These are phyloP conservation scores for Tylopilus sp. DNA, from an alignment of 768 basidiomycete species.

Conservation along the genomic window DNA sequence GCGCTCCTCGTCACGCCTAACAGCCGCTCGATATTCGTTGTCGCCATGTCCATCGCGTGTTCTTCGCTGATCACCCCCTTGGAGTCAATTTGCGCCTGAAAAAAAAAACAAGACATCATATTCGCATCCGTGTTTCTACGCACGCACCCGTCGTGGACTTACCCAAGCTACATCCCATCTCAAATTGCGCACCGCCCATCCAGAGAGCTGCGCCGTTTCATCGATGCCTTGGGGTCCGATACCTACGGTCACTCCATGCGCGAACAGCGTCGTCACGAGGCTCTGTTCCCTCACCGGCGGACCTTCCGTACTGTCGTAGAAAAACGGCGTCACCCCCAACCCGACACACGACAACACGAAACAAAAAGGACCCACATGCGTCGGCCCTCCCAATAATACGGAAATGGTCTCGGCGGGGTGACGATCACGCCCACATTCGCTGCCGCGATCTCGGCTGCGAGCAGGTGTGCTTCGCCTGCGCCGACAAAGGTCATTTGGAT, in stretches of 20 bases:
- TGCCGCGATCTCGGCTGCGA: constrained; percentile 44
- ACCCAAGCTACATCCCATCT: constrained; percentile 91
- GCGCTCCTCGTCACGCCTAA: constrained; percentile 33
- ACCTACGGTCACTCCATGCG: constrained; percentile 61
- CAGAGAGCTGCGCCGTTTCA: constrained; percentile 68
- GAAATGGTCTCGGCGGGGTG: constrained; percentile 59
- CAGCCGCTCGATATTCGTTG: constrained; percentile 41
- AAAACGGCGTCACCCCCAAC: background rate
- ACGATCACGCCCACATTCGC: constrained; percentile 73
- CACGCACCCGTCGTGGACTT: constrained; percentile 52
- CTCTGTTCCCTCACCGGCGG: constrained; percentile 65
- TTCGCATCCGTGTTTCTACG: background rate
- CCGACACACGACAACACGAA: background rate
- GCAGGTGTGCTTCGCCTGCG: constrained; percentile 50
- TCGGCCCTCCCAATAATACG: constrained; percentile 59
- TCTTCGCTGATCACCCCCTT: constrained; percentile 38
- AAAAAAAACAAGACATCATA: background rate
- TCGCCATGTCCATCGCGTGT: constrained; percentile 39
- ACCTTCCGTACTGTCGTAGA: constrained; percentile 51
- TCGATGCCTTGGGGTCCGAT: constrained; percentile 43
- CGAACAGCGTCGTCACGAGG: constrained; percentile 58
- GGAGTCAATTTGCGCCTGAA: constrained; percentile 33
- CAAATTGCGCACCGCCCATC: constrained; percentile 81
- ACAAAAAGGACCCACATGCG: constrained; percentile 47
- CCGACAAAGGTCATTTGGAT: constrained; percentile 53